Evolutionary conservation across 768 basidiomycete species (phyloP).

Genomic region (Suillus tomentosus): DNA sequence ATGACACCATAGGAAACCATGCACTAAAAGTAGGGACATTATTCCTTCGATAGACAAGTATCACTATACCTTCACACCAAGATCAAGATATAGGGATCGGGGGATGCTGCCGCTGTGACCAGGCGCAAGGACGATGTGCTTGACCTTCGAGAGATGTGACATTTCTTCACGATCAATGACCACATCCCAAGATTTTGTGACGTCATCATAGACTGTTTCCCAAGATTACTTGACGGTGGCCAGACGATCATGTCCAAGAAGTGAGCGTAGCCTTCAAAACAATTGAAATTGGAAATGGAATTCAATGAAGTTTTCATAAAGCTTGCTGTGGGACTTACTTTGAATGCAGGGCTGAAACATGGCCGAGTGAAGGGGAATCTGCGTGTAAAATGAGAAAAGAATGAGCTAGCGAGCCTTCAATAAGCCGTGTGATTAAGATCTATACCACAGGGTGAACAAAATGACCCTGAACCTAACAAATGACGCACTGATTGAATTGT

Average conservation of each 20-base stretch:
- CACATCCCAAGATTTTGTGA: conserved; percentile 45
- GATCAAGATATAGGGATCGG: conserved; percentile 45
- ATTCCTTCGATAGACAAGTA: neutral
- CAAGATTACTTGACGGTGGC: conserved; percentile 46
- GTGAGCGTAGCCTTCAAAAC: conserved; percentile 62
- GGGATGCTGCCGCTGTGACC: conserved; percentile 51
- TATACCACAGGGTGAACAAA: conserved; percentile 20
- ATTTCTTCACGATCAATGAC: conserved; percentile 33
- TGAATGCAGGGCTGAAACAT: conserved; percentile 48
- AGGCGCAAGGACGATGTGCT: conserved; percentile 58
- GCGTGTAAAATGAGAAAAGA: neutral
- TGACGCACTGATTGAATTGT: conserved; percentile 50
- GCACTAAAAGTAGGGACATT: conserved; percentile 21
- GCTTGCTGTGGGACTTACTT: conserved; percentile 33
- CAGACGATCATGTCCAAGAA: conserved; percentile 63
- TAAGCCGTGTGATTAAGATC: conserved; percentile 59
- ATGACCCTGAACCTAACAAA: conserved; percentile 8
- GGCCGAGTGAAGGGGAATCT: conserved; percentile 61
- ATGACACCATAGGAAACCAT: conserved; percentile 43
- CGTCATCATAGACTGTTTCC: conserved; percentile 36
- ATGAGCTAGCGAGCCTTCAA: conserved; percentile 34
- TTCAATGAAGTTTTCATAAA: neutral
- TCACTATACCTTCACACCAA: conserved; percentile 42
- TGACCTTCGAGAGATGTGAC: conserved; percentile 38
- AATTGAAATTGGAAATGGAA: conserved; percentile 46